A percentile compares a stretch with the other conserved stretches of the same genome.
phyloP scores from a whole-genome alignment of 371 early-diverging fungal genomes.

The Dentiscutata heterogama region DNA sequence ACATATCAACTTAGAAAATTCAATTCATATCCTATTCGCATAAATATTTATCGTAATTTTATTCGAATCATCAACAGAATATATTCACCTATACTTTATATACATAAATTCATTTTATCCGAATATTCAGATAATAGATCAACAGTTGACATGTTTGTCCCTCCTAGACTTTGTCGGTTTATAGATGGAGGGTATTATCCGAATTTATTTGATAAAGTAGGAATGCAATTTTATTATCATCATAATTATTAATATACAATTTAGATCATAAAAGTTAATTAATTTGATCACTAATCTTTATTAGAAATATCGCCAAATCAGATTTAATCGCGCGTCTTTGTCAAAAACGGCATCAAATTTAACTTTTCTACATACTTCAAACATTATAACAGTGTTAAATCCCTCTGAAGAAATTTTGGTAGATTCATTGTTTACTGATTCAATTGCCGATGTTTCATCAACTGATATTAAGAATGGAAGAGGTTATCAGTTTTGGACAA shows the following conservation, averaged over 20 bases:
- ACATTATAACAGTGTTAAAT: not conserved
- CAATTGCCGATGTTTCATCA: not conserved
- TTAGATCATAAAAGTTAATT: not conserved
- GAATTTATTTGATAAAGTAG: not conserved
- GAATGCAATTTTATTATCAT: not conserved
- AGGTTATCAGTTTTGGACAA: slow-evolving; percentile 24
- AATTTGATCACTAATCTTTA: not conserved
- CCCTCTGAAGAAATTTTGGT: not conserved
- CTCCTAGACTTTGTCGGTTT: not conserved
- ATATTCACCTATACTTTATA: not conserved
- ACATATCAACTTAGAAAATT: not conserved
- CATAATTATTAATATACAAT: not conserved
- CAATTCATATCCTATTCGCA: not conserved
- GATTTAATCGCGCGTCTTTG: slow-evolving; percentile 16
- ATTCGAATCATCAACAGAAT: not conserved
- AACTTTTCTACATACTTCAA: slow-evolving; percentile 5
- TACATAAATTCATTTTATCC: not conserved
- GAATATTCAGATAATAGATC: not conserved
- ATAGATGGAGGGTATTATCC: not conserved
- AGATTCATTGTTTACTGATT: not conserved
- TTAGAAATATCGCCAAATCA: not conserved
- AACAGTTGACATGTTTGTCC: not conserved
- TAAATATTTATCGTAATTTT: not conserved
- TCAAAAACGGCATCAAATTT: not conserved
- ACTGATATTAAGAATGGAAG: slow-evolving; percentile 10